These are phyloP conservation scores for Epichloe uncinata DNA, from an alignment of 2,329 filamentous ascomycete genomes.

Conservation along the genomic window DNA sequence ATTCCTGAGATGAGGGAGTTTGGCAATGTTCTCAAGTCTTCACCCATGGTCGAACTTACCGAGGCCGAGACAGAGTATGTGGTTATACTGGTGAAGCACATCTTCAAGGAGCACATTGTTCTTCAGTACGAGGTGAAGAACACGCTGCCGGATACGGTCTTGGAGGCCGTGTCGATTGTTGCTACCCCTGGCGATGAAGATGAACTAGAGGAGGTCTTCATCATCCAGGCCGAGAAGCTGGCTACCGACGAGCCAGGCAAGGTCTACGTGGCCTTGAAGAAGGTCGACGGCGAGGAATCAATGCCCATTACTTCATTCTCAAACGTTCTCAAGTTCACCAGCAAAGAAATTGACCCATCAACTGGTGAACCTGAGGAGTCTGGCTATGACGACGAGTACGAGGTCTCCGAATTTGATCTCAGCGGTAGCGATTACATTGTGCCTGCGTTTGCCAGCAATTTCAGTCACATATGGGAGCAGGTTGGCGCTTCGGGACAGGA, in stretches of 20 bases:
- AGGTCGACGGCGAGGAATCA: slow-evolving; percentile 59
- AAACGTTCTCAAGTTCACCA: slow-evolving; percentile 91
- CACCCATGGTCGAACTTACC: slow-evolving; percentile 72
- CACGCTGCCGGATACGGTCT: slow-evolving; percentile 77
- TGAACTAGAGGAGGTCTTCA: slow-evolving; percentile 80
- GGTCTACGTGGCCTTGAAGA: slow-evolving; percentile 91
- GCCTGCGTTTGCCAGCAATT: slow-evolving; percentile 87
- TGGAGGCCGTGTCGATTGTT: slow-evolving; percentile 79
- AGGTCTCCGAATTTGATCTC: slow-evolving; percentile 86
- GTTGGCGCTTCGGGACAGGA: slow-evolving; percentile 80
- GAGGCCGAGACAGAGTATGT: slow-evolving; percentile 98
- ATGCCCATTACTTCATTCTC: slow-evolving; percentile 74
- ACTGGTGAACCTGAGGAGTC: slow-evolving; percentile 84
- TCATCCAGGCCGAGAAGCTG: slow-evolving; percentile 76
- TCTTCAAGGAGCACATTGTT: slow-evolving; percentile 95
- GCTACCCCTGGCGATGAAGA: slow-evolving; percentile 72
- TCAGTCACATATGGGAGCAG: slow-evolving; percentile 92
- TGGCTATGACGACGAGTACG: slow-evolving; percentile 96
- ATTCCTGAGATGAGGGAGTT: slow-evolving; percentile 89
- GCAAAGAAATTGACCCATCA: slow-evolving; percentile 92
- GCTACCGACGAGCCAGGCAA: slow-evolving; percentile 77
- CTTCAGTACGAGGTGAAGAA: slow-evolving; percentile 97
- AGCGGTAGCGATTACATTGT: slow-evolving; percentile 87
- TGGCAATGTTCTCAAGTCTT: slow-evolving; percentile 85
- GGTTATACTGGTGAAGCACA: slow-evolving; percentile 84